A percentile compares a stretch with the other conserved stretches of the same genome.
Conservation (phyloP, 805 yeast genomes). For the Saturnispora serradocipensis region DNA sequence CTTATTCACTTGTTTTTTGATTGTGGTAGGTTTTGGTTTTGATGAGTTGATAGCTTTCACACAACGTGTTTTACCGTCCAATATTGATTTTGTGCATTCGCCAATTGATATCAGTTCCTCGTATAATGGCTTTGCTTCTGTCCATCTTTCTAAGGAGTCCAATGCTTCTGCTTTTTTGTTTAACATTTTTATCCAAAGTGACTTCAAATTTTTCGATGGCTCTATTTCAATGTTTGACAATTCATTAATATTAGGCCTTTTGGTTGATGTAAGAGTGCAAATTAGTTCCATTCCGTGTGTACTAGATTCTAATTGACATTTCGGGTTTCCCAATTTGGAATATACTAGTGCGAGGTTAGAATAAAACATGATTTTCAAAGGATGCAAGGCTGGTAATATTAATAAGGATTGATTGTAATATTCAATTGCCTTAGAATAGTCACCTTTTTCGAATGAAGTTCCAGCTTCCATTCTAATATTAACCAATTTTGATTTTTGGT, state of each 20-base stretch:
- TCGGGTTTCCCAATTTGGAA: slow-evolving; percentile 63
- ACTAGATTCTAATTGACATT: slow-evolving; percentile 38
- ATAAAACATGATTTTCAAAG: slow-evolving; percentile 53
- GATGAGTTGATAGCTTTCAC: slow-evolving; percentile 40
- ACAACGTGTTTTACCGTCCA: slow-evolving; percentile 83
- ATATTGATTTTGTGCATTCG: slow-evolving; percentile 45
- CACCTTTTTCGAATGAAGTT: slow-evolving; percentile 68
- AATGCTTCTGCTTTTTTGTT: slow-evolving; percentile 72
- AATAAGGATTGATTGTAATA: slow-evolving; percentile 43
- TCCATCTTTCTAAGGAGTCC: slow-evolving; percentile 67
- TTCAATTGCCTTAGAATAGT: slow-evolving; percentile 57
- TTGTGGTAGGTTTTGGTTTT: slow-evolving; percentile 11
- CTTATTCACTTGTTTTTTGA: not conserved
- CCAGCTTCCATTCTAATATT: slow-evolving; percentile 49
- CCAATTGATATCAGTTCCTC: slow-evolving; percentile 59
- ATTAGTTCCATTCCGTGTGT: slow-evolving; percentile 38
- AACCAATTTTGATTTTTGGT: slow-evolving; percentile 30
- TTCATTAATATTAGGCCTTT: slow-evolving; percentile 3
- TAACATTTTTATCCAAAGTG: slow-evolving; percentile 66
- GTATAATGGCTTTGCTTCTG: slow-evolving; percentile 55
- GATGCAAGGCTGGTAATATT: slow-evolving; percentile 54
- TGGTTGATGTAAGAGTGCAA: slow-evolving; percentile 18
- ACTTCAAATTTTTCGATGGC: slow-evolving; percentile 46
- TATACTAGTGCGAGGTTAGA: slow-evolving; percentile 69
- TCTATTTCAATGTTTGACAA: slow-evolving; percentile 29